Evolutionary conservation across 192 early-diverging fungal species (phyloP), one percentile per base, ranked within the genome.

Genomic region (Podila epicladia): DNA sequence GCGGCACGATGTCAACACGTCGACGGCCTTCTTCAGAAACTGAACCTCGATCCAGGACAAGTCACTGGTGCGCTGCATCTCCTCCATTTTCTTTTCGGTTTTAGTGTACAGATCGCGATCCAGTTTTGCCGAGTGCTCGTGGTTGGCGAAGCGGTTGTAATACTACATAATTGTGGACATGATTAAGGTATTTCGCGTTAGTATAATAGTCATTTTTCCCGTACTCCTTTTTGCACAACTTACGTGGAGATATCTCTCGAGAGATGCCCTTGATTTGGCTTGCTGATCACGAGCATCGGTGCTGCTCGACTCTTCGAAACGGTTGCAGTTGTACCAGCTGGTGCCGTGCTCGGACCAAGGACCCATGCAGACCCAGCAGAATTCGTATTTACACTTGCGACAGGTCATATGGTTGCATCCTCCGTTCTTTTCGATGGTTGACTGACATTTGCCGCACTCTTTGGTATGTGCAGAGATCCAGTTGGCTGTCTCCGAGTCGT

Each of bases 361-460:
- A 19, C 97, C 97, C 90, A 93, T 90, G 84, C 98, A 99, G 49
- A 99, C 95, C 98, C 98, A 99, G 84, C 98, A 99, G 82, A 98
- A 99, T 87, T 99, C 96, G 83, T 98, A 89, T 80, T 92, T 91
- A 84, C 98, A 99, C 84, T 97, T 96, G 69, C 94, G 91, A 86
- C 98, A 99, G 1, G 96, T 97, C 98, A 99, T 99, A 76, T 99
- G 98, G 84, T 99, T 99, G 87, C 98, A 99, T 11, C 98, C 98
- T 60, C 98, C 98, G 82, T 99, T 99, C 89, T 99, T 99, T 83
- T 99, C 98, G 72, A 99, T 99, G 0, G 94, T 97, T 11, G 95
- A 91, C 67, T 91, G 87, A 85, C 98, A 99, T 83, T 96, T 96
- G 41, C 93, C 83, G 84, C 98, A 99, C 78, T 98, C 97, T 82